phyloP scores from a whole-genome alignment of 495 filamentous ascomycete genomes.

The Trichodelitschia bisporula region DNA sequence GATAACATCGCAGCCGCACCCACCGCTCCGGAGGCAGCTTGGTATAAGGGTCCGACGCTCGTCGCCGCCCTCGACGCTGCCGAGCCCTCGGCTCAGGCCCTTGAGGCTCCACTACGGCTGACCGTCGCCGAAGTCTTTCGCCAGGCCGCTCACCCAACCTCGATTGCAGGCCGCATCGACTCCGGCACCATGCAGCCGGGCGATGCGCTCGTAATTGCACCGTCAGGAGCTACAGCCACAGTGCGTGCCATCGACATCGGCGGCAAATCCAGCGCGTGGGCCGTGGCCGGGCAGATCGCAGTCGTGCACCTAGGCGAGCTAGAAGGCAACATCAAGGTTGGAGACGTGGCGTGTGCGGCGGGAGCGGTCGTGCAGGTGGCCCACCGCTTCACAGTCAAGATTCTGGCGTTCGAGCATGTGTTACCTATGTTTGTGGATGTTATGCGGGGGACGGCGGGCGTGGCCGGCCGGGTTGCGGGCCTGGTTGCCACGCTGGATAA shows the following conservation, averaged over 20 bases:
- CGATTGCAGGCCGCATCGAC: slow-evolving; percentile 68
- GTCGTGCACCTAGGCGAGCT: slow-evolving; percentile 67
- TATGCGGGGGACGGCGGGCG: slow-evolving; percentile 61
- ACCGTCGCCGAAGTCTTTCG: slow-evolving; percentile 68
- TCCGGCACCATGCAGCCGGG: slow-evolving; percentile 63
- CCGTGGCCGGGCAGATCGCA: slow-evolving; percentile 82
- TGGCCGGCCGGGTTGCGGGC: slow-evolving; percentile 39
- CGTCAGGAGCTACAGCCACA: slow-evolving; percentile 49
- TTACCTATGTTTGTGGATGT: slow-evolving; percentile 77
- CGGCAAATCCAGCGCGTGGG: slow-evolving; percentile 54
- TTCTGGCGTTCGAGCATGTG: slow-evolving; percentile 70
- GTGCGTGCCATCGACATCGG: slow-evolving; percentile 60
- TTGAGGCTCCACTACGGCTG: slow-evolving; percentile 62
- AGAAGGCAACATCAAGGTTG: slow-evolving; percentile 49
- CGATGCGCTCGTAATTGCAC: slow-evolving; percentile 55
- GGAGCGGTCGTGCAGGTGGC: slow-evolving; percentile 39
- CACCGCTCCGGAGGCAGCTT: slow-evolving; percentile 29
- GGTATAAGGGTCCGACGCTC: slow-evolving; percentile 62
- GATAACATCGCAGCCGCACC: slow-evolving; percentile 52
- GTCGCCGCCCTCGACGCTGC: slow-evolving; percentile 64
- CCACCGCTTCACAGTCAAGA: slow-evolving; percentile 50
- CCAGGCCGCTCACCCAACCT: slow-evolving; percentile 41
- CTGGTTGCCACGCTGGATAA: slow-evolving; percentile 58
- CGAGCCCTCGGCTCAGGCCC: slow-evolving; percentile 39
- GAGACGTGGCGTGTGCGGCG: slow-evolving; percentile 62